A percentile compares a stretch with the other conserved stretches of the same genome.
phyloP scores from a whole-genome alignment of 1,284 basidiomycete species.

The Tremellales sp. region DNA sequence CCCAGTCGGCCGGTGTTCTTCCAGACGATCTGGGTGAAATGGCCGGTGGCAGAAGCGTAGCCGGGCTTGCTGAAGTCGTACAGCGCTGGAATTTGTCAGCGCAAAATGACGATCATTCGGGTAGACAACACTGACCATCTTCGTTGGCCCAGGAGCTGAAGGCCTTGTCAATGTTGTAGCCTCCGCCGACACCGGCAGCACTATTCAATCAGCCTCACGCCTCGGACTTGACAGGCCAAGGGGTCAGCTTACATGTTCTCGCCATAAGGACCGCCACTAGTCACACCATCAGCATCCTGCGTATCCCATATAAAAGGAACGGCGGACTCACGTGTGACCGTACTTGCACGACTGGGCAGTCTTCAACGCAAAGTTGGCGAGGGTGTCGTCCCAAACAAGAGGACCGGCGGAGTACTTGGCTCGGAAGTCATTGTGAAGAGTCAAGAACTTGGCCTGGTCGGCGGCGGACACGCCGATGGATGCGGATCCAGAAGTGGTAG shows the following conservation, averaged over 20 bases:
- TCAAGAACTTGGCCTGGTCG: conserved; percentile 15
- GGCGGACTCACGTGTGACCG: conserved; percentile 19
- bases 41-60: conserved; percentile 20
- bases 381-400: conserved; percentile 20
- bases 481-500: conserved; percentile 2
- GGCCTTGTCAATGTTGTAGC: conserved; percentile 19
- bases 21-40: conserved; percentile 46
- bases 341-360: conserved; percentile 19
- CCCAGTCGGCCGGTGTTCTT: conserved; percentile 38
- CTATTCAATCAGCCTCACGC: conserved; percentile 4
- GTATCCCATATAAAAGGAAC: not conserved
- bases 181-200: conserved; percentile 28
- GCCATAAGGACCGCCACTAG: conserved; percentile 20
- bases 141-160: conserved; percentile 39
- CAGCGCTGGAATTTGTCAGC: conserved; percentile 11
- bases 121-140: conserved; percentile 17
- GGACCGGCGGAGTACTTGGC: conserved; percentile 25
- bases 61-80: conserved; percentile 32
- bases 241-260: conserved; percentile 23
- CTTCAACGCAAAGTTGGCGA: conserved; percentile 17
- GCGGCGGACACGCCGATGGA: conserved; percentile 1
- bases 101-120: not conserved
- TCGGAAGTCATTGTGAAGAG: conserved; percentile 37
- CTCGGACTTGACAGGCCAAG: not conserved
- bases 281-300: not conserved